phyloP scores from a whole-genome alignment of 2,329 filamentous ascomycete genomes.

The Verticillium albo-atrum region DNA sequence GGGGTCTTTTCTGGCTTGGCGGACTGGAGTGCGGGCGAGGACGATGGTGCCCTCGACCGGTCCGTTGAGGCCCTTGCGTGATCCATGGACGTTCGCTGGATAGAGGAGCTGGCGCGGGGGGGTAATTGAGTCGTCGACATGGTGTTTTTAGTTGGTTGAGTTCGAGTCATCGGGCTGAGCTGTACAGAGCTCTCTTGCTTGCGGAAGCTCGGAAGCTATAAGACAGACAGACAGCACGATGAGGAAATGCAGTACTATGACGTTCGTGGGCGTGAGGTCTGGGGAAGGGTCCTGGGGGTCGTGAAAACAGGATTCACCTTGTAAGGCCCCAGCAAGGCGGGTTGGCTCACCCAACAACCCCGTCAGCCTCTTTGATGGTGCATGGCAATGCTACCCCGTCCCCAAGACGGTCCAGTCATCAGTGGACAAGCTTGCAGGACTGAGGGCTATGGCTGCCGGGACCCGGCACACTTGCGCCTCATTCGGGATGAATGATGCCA shows the following conservation, averaged over 20 bases:
- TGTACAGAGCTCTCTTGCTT: neutral
- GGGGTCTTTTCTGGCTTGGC: constrained; percentile 12
- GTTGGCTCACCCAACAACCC: neutral
- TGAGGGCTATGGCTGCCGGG: neutral
- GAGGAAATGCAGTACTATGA: neutral
- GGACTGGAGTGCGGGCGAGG: constrained; percentile 7
- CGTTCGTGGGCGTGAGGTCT: neutral
- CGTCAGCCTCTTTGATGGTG: neutral
- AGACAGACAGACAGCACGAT: neutral
- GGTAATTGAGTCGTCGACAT: neutral
- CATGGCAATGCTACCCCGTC: neutral
- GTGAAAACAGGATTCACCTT: neutral
- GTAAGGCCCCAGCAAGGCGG: neutral
- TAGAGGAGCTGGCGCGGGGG: constrained; percentile 1
- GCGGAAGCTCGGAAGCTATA: neutral
- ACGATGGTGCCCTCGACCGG: constrained; percentile 10
- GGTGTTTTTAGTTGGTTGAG: neutral
- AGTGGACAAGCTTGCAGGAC: neutral
- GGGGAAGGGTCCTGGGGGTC: neutral
- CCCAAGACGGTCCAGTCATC: neutral
- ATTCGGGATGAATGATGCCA: neutral
- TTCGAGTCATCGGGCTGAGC: neutral
- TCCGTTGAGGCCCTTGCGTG: constrained; percentile 1
- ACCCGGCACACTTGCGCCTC: neutral
- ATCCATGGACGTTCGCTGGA: constrained; percentile 14